Base-by-base conservation (phyloP, 768 basidiomycete genomes). In the Pleurotus eryngii region DNA sequence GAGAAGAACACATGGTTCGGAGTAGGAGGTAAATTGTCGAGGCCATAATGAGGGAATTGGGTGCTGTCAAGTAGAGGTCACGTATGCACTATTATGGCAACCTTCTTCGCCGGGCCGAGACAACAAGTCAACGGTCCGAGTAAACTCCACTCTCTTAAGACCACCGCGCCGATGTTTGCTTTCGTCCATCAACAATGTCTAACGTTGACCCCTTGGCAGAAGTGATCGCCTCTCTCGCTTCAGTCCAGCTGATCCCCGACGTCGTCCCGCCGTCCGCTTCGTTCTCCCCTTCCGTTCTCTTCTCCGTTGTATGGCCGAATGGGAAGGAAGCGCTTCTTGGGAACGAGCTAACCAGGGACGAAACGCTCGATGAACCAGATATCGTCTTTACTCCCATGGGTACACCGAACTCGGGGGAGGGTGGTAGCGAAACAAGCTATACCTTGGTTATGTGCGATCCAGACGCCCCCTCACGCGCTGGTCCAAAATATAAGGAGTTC, bases 21-120 rank as follows among this genome's bases (percentile, higher is more conserved):
- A 98, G 70, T 96, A 96, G 78, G 83, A 87, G 61, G 84, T 94
- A 56, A 56, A 94, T 99, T 53, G 96, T 99, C 5, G 79, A 93
- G 65, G 97, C 85, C 0, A 85, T 94, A 2, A 81, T 76, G 60
- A 84, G 79, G 59, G 82, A 90, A 11, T 72, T 97, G 45, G 81
- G 86, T 49, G 78, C 30, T 8, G 30, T 35, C 24, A 5, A 24
- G 4, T 26, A 5, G 24, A 26, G 24, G 24, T 3, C 8, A 35
- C 11, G 30, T 9, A 11, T 6, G 1, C 30, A 35, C 30, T 7
- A 30, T 35, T 35, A 8, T 35, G 11, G 30, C 30, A 30, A 35
- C 30, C 30, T 35, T 35, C 30, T 35, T 35, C 30, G 8, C 30
- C 30, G 30, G 30, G 30, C 30, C 30, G 30, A 35, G 9, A 11